Base-by-base conservation (phyloP, 2,329 filamentous ascomycete genomes). In the Gnomoniopsis sp. region DNA sequence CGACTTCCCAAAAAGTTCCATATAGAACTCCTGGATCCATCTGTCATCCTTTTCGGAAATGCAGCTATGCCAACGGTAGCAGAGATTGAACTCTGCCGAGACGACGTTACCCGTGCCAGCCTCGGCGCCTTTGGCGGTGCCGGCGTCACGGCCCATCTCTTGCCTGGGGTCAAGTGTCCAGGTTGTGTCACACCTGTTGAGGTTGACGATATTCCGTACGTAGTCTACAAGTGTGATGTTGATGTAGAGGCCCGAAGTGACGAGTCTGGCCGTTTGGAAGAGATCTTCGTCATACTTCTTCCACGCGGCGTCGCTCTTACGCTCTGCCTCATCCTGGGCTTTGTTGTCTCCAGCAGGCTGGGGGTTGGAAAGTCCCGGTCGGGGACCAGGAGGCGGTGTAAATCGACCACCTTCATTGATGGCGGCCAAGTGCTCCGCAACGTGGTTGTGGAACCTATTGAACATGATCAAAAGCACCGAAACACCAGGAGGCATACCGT, bases 331-430 rank as follows among this genome's bases (percentile, higher is more conserved):
- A 0, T 75, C 66, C 0, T 84, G 74, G 0, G 74, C 63, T 0
- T 68, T 50, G 19, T 36, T 11, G 1, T 23, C 44, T 0, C 36
- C 26, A 12, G 33, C 36, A 1, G 57, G 53, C 38, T 44, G 33
- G 8, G 53, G 53, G 2, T 22, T 44, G 2, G 38, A 49, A 6
- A 54, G 3, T 2, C 49, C 53, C 6, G 59, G 56, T 7, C 49
- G 59, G 11, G 46, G 56, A 7, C 53, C 72, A 0, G 76, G 67
- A 0, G 91, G 90, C 60, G 85, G 87, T 0, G 80, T 83, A 73
- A 96, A 97, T 22, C 90, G 84, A 17, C 86, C 87, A 48, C 85
- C 84, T 66, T 97, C 93, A 67, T 97, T 96, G 72, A 97, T 93
- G n/a, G 81, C 76, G 0, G 89, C 89, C 19, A 97, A 77, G 61